A percentile compares a stretch with the other conserved stretches of the same genome.
Conservation (phyloP, 208 protist genomes). For the Acanthamoeba sp. region DNA sequence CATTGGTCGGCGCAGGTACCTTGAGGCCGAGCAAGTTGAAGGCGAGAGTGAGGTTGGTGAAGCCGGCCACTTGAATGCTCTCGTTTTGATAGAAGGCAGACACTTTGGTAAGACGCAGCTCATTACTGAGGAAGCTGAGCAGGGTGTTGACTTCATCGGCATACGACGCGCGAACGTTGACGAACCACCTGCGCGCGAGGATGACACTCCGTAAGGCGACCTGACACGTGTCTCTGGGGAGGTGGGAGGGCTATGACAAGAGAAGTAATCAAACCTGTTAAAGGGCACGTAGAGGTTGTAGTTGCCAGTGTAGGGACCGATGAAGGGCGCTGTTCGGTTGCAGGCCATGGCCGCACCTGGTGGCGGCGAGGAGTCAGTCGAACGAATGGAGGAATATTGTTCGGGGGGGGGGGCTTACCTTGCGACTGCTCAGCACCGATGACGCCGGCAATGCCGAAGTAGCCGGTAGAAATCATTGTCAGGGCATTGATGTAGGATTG, state of each 20-base stretch:
- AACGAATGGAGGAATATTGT: not conserved
- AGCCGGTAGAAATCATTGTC: too few relatives aligned
- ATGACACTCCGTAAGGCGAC: too few relatives aligned
- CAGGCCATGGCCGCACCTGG: not conserved
- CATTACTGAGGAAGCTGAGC: slow-evolving; percentile 68
- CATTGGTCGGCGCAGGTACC: not conserved
- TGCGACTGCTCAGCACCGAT: slow-evolving; percentile 27
- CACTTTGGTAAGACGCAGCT: slow-evolving; percentile 40
- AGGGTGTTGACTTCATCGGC: slow-evolving; percentile 61
- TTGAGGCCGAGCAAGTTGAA: slow-evolving; percentile 65
- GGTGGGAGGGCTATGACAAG: not conserved
- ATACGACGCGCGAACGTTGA: slow-evolving; percentile 63
- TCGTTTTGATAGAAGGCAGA: slow-evolving; percentile 72
- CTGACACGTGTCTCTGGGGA: too few relatives aligned
- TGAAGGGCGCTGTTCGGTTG: not conserved
- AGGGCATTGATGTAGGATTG: too few relatives aligned
- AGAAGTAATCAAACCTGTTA: not conserved
- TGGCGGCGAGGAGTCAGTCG: not conserved
- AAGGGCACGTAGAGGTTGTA: slow-evolving; percentile 51
- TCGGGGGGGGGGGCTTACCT: not conserved
- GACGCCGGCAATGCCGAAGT: slow-evolving; percentile 18
- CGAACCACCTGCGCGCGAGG: not conserved
- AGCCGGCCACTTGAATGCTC: slow-evolving; percentile 45
- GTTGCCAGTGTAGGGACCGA: slow-evolving; percentile 59
- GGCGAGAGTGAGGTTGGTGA: not conserved